phyloP scores from a whole-genome alignment of 1,284 basidiomycete genomes.

The Ustilago esculenta region DNA sequence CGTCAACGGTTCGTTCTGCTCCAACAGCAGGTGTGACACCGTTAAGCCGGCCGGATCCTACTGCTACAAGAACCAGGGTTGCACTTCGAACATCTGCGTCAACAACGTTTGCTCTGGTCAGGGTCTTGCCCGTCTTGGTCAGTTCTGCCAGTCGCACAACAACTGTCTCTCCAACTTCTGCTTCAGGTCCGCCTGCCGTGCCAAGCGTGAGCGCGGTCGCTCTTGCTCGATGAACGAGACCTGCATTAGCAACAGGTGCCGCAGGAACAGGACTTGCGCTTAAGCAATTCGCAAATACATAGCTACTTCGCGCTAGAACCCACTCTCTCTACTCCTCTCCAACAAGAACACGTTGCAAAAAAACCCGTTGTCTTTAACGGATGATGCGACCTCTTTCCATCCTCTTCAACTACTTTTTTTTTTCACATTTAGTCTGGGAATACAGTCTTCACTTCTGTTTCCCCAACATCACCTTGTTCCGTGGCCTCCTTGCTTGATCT shows the following conservation, averaged over 20 bases:
- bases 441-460: conserved; percentile 5
- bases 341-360: too few relatives aligned
- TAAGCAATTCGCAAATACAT: conserved; percentile 15
- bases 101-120: conserved; percentile 25
- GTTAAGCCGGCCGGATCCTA: conserved; percentile 10
- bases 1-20: conserved; percentile 19
- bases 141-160: conserved; percentile 14
- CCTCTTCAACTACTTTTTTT: background rate
- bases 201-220: conserved; percentile 18
- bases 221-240: conserved; percentile 29
- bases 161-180: conserved; percentile 27
- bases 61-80: conserved; percentile 47
- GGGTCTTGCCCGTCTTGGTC: conserved; percentile 12
- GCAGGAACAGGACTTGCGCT: conserved; percentile 20
- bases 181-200: conserved; percentile 25
- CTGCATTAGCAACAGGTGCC: conserved; percentile 21
- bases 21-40: conserved; percentile 22
- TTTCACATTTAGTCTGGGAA: conserved; percentile 6
- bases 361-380: too few relatives aligned
- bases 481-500: background rate
- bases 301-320: conserved; percentile 22
- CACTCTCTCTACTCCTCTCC: background rate
- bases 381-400: too few relatives aligned
- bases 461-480: background rate
- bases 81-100: conserved; percentile 23